Base-by-base conservation (phyloP, 2,329 filamentous ascomycete species). In the Epichloe amarillans region DNA sequence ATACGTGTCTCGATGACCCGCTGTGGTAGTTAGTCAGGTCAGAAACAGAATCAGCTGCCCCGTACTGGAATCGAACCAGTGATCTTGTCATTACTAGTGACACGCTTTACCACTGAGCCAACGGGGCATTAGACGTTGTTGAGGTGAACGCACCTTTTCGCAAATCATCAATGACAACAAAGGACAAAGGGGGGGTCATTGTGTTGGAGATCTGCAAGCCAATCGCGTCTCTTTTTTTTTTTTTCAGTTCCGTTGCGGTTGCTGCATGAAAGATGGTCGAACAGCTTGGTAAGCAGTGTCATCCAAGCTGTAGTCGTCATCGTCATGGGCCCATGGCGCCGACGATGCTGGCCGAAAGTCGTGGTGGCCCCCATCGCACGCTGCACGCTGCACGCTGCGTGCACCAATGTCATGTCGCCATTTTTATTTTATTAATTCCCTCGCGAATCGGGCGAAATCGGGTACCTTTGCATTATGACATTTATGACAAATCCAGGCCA, bases 41-140 rank as follows among this genome's bases (percentile, higher is more conserved):
- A 26, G 48, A n/a, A 14, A 49, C 43, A 19, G 38, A 12, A 21
- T 40, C 33, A 38, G 17, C n/a, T 63, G 59, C 61, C 61, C 56
- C 60, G 56, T 64, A 60, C 57, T 57, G 56, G 61, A 63, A 63
- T 64, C 62, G 62, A 64, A 64, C 62, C 58, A 57, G 57, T 60
- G 62, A 63, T 61, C 62, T 64, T 63, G 56, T 62, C 62, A 64
- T 62, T 64, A 64, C 62, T 64, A 64, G 62, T 64, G 62, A 64
- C 57, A 64, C 62, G 62, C 62, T 64, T 58, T 64, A 64, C 62
- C 62, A 64, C 62, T 64, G 55, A 64, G 62, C 62, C 61, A 64
- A 62, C 56, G 58, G 55, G 60, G 62, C 59, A 43, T 50, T 3
- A 47, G n/a, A 30, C 49, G 47, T 19, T 41, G 1, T 3, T 43